phyloP scores from a whole-genome alignment of 2,329 filamentous ascomycete genomes.

The Botrytis fabae region DNA sequence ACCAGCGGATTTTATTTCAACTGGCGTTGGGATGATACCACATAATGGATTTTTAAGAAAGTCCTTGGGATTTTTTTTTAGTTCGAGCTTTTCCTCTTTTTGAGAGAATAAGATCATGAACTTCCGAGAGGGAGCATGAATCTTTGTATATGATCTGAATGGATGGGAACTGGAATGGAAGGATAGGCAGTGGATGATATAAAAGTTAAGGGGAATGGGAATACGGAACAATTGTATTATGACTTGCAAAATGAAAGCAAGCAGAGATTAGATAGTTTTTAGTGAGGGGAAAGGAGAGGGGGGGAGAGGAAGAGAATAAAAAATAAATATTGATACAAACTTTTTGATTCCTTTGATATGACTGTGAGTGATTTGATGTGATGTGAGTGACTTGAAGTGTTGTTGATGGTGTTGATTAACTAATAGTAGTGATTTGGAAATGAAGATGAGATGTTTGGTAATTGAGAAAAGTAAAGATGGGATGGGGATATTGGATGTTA shows the following conservation, averaged over 20 bases:
- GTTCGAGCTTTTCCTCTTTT: slow-evolving; percentile 4
- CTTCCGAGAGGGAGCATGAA: neutral
- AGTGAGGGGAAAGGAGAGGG: neutral
- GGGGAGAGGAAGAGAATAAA: neutral
- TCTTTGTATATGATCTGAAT: slow-evolving; percentile 22
- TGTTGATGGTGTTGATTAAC: too few species aligned
- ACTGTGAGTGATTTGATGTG: neutral
- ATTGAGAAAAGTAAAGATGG: neutral
- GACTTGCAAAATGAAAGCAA: neutral
- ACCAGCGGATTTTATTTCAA: slow-evolving; percentile 27
- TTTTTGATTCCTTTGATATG: neutral
- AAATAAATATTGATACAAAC: neutral
- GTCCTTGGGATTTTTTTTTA: slow-evolving; percentile 23
- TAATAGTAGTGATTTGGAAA: too few species aligned
- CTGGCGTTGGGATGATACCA: slow-evolving; percentile 40
- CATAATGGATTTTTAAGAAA: slow-evolving; percentile 4
- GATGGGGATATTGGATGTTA: too few species aligned
- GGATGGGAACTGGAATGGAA: slow-evolving; percentile 6
- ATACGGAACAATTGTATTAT: slow-evolving; percentile 2
- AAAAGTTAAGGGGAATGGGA: neutral
- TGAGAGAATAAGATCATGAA: neutral
- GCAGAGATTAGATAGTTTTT: slow-evolving; percentile 8
- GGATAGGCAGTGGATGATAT: slow-evolving; percentile 12
- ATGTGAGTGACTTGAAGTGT: neutral
- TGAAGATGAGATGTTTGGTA: neutral